phyloP scores from a whole-genome alignment of 805 yeast species.

The Teunomyces lycoperdinae region DNA sequence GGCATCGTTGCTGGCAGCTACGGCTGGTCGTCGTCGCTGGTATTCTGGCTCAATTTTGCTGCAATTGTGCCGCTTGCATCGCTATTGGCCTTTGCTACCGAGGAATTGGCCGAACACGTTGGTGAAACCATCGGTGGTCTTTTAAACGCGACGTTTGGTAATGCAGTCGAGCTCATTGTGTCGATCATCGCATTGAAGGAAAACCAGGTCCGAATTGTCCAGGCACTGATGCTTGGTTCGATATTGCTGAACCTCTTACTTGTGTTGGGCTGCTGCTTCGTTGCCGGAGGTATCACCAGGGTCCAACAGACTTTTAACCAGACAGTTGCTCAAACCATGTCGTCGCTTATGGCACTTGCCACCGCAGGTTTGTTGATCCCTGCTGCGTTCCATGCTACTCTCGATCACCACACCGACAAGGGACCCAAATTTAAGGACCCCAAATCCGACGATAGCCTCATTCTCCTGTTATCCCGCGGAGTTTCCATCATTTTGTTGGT shows the following conservation, averaged over 20 bases:
- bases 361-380: constrained; percentile 88
- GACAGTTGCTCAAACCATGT: constrained; percentile 98
- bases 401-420: constrained; percentile 16
- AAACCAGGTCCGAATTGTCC: constrained; percentile 90
- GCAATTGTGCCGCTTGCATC: constrained; percentile 94
- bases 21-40: constrained; percentile 49
- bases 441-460: constrained; percentile 21
- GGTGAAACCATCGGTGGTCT: constrained; percentile 94
- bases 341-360: constrained; percentile 87
- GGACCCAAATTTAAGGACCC: too few relatives aligned
- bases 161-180: constrained; percentile 95
- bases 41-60: constrained; percentile 75
- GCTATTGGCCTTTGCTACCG: constrained; percentile 87
- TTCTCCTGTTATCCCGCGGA: constrained; percentile 78
- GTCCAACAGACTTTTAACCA: constrained; percentile 87
- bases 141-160: constrained; percentile 95
- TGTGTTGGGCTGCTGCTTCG: constrained; percentile 93
- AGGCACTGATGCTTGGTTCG: constrained; percentile 96
- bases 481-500: constrained; percentile 75
- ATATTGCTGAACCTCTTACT: constrained; percentile 83
- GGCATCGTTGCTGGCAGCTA: constrained; percentile 74
- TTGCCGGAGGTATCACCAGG: constrained; percentile 87
- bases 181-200: constrained; percentile 83
- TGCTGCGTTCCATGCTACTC: constrained; percentile 89
- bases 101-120: constrained; percentile 80